Conservation (phyloP, 2,329 filamentous ascomycete genomes). For the Botrytis hyacinthi region DNA sequence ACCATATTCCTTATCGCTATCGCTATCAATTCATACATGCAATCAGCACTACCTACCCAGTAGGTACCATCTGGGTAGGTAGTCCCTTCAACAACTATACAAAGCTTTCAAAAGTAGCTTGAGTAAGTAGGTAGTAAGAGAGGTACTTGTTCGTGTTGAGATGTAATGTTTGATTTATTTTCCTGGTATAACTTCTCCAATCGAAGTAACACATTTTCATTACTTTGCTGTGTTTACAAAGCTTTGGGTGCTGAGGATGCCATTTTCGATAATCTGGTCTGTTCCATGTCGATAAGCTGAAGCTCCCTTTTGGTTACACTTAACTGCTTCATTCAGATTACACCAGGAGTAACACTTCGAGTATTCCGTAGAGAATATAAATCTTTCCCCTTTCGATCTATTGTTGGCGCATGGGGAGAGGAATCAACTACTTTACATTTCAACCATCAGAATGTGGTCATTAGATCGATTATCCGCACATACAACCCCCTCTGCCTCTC, state of each 20-base stretch:
- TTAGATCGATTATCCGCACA: constrained; percentile 80
- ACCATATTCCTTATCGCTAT: background rate
- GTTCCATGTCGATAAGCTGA: constrained; percentile 15
- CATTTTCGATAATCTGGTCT: constrained; percentile 18
- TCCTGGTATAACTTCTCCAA: background rate
- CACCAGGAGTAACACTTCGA: background rate
- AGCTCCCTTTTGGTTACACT: background rate
- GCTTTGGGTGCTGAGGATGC: constrained; percentile 7
- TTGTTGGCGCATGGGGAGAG: background rate
- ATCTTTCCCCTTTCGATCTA: background rate
- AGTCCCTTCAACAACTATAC: background rate
- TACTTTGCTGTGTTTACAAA: background rate
- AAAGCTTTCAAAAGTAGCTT: background rate
- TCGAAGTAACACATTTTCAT: background rate
- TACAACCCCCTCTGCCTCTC: constrained; percentile 54
- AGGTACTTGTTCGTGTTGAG: background rate
- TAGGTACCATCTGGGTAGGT: background rate
- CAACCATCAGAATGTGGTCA: constrained; percentile 62
- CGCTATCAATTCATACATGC: background rate
- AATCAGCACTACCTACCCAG: background rate
- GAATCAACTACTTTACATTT: background rate
- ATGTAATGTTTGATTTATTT: background rate
- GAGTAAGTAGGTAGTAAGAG: background rate
- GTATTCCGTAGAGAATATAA: background rate
- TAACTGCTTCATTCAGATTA: background rate